Evolutionary conservation across 2,329 filamentous ascomycete species (phyloP).

Genomic region (Sordariomycetes sp.): DNA sequence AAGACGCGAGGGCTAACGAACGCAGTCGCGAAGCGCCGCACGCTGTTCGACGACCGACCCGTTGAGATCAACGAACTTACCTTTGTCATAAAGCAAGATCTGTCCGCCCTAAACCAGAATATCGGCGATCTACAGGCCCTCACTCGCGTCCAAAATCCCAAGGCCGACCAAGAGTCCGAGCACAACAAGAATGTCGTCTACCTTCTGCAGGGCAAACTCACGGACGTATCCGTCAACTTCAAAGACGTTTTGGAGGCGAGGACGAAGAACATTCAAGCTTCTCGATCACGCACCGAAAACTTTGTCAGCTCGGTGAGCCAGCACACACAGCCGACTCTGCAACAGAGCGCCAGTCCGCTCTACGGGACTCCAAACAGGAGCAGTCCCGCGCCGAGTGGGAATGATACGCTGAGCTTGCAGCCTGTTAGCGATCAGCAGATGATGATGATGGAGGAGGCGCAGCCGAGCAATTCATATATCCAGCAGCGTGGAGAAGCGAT

Average conservation of each 20-base stretch:
- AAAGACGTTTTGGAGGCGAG: conserved; percentile 94
- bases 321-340: conserved; percentile 58
- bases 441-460: conserved; percentile 91
- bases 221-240: conserved; percentile 89
- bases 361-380: conserved; percentile 70
- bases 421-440: conserved; percentile 78
- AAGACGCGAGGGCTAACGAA: background rate
- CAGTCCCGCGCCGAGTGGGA: conserved; percentile 54
- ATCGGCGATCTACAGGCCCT: conserved; percentile 76
- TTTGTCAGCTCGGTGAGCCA: conserved; percentile 87
- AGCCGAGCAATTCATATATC: conserved; percentile 79
- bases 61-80: conserved; percentile 97
- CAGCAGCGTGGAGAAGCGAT: conserved; percentile 92
- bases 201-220: conserved; percentile 81
- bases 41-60: conserved; percentile 91
- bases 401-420: conserved; percentile 75
- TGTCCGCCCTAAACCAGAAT: conserved; percentile 74
- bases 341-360: conserved; percentile 73
- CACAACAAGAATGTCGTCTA: conserved; percentile 98
- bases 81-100: conserved; percentile 95
- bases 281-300: conserved; percentile 84
- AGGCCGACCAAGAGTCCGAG: conserved; percentile 74
- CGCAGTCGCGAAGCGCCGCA: conserved; percentile 85
- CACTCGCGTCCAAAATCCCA: conserved; percentile 67
- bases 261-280: conserved; percentile 96